Evolutionary conservation across 2,329 filamentous ascomycete species (phyloP), one percentile per base, ranked within the genome.

Genomic region (Metarhizium rileyi): DNA sequence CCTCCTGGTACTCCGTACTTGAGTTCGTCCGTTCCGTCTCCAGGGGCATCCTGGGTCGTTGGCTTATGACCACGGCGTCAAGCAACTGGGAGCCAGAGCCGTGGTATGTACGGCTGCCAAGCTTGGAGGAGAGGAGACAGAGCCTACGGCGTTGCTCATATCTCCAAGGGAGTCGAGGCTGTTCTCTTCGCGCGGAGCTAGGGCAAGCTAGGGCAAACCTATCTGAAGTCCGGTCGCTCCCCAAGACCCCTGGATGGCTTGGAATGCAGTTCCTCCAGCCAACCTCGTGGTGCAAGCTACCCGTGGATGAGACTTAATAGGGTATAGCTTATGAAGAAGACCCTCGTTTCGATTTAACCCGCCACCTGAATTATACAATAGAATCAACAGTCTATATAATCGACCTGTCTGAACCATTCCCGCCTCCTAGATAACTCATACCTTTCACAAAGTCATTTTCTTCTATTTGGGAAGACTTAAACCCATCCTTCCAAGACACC

Each of bases 341-440:
- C n/a, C n/a, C n/a, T n/a, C n/a, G n/a, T n/a, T n/a, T n/a, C n/a
- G n/a, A n/a, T n/a, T n/a, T n/a, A n/a, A n/a, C 51, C 51, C 20
- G 48, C 51, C 49, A 48, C 49, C 40, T 41, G 38, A 23, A 22
- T 48, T 44, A 30, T 30, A 27, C 27, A 41, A 44, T 28, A 40
- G 26, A 16, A 46, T 28, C 20, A 6, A 33, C 16, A 44, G 27
- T 23, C 49, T 53, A 53, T 53, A 51, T 49, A 51, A 49, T n/a
- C 20, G 18, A 3, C 38, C 23, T 53, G 35, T 48, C 45, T 50
- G 22, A 44, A 42, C 33, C 38, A 42, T 33, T 20, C 14, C 18
- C 18, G 43, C 43, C 44, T 38, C 30, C 44, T 33, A 16, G 26
- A 30, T 52, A 54, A 44, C 36, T 40, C 35, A 50, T 35, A n/a